Evolutionary conservation across 441 rosid species (phyloP), one percentile per base, ranked within the genome.

Genomic region (Erodium trifolium): DNA sequence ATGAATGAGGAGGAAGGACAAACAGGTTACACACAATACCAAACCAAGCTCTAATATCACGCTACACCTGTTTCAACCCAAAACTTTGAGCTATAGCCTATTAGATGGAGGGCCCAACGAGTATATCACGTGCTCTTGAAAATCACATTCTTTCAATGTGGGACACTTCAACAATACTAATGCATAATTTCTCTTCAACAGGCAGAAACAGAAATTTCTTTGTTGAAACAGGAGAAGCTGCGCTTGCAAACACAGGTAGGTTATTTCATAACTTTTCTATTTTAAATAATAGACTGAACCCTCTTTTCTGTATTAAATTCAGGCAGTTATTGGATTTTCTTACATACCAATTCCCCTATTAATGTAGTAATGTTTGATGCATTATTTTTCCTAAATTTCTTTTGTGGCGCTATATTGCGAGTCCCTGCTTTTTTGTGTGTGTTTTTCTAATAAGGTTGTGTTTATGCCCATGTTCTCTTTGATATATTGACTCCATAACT

Each of bases 121-220:
- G 34, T 31, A 31, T 31, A 31, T 3, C 34, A 31, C 1, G 34
- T 31, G 34, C 4, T 31, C 34, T 2, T 37, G 41, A 37, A 37
- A 7, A 4, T 7, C 41, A 37, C 9, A 37, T 37, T 37, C 41
- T 37, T 37, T 37, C 9, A 4, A 37, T 7, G 8, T 37, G 41
- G 41, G 41, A 37, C 6, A 7, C 41, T 37, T 37, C 41, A 37
- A 37, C 41, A 37, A 7, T 5, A 37, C 53, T 69, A 39, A 69
- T 39, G 13, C 10, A 8, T 11, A 18, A 43, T 67, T 14, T 43
- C 39, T 41, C 27, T 71, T 72, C 72, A 43, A 66, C 91, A 95
- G 99, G 92, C 96, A 13, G 96, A 95, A 81, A 95, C 95, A 29
- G 98, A 95, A 82, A 89, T 88, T 71, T 88, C 97, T 57, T 83